Base-by-base conservation (phyloP, 2,329 filamentous ascomycete species). In the Coniella lustricola region DNA sequence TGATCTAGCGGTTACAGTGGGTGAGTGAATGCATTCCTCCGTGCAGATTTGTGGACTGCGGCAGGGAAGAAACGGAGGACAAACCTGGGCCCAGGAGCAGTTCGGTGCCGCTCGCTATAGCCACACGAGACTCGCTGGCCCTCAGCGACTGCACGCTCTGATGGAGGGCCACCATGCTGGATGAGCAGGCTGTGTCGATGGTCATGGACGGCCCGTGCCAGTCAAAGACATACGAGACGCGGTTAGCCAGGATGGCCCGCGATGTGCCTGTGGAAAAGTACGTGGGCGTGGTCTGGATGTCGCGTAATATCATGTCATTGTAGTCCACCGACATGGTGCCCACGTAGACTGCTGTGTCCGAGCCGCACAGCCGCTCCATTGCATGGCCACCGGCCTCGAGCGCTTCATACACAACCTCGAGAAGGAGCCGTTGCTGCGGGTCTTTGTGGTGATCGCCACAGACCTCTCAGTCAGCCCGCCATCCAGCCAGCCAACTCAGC, bases 161-260 rank as follows among this genome's bases (percentile, higher is more conserved):
- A 46, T 73, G 66, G 0, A 73, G 49, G 0, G 67, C 67, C 0
- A 67, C 57, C 5, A 72, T 50, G 25, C 60, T 64, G 7, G 64
- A 63, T 0, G 67, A 70, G 49, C 71, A 74, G 0, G 65, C 71
- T 0, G 71, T 73, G 37, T 73, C 68, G 1, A 73, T 56, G 0
- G 67, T 68, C 48, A 72, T 52, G 45, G 62, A 64, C 0, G 69
- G 62, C 0, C 70, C 69, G 10, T 54, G 54, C 41, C 70, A 59
- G 49, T 72, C 63, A 32, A 67, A 70, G 44, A 62, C 64, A 44
- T 68, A 68, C 0, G 65, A 69, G 1, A 71, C 49, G 7, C 67
- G 57, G 48, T 69, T 70, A 0, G 64, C 58, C 5, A 64, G 25
- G 16, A 67, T 61, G 10, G 55, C 55, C 10, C 57, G 53, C 3